These are phyloP conservation scores for Phialophora tarda DNA, from an alignment of 2,329 filamentous ascomycete species.

Conservation along the genomic window DNA sequence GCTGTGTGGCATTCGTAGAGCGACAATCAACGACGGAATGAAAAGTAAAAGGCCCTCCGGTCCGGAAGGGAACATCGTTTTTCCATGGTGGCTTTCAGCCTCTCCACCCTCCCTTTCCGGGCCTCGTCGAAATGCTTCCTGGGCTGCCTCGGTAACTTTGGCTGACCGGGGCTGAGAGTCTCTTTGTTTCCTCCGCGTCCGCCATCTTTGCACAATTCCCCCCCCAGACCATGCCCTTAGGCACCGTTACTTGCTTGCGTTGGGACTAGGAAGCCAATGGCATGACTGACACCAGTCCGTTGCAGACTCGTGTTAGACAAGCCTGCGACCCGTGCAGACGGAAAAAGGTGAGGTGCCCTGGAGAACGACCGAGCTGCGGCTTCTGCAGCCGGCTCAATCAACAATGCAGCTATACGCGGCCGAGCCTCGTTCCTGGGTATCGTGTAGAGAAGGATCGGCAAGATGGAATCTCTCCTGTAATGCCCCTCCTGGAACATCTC, in stretches of 20 bases:
- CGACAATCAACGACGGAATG: too few relatives aligned
- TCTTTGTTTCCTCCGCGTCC: background rate
- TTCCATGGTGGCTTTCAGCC: background rate
- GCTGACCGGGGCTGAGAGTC: background rate
- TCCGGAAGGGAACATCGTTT: background rate
- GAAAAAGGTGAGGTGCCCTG: slow-evolving; percentile 60
- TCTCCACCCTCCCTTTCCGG: background rate
- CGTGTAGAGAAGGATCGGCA: slow-evolving; percentile 41
- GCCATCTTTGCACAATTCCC: background rate
- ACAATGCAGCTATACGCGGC: slow-evolving; percentile 52
- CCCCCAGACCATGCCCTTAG: background rate
- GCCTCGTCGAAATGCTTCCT: too few relatives aligned
- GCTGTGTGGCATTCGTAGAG: too few relatives aligned
- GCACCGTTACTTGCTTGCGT: background rate
- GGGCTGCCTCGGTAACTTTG: too few relatives aligned
- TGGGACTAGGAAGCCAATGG: background rate
- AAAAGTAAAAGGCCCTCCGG: too few relatives aligned
- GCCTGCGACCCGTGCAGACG: slow-evolving; percentile 54
- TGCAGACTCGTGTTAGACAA: slow-evolving; percentile 44
- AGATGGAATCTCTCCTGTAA: slow-evolving; percentile 19
- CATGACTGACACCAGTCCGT: slow-evolving; percentile 29
- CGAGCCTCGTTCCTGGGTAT: background rate
- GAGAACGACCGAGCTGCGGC: slow-evolving; percentile 57
- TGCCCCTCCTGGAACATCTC: background rate
- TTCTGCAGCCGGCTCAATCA: slow-evolving; percentile 57